Percentiles rank a stretch among this genome's conserved stretches.
Conservation (phyloP, 108 stramenopile genomes). For the Epithemia pelagica region DNA sequence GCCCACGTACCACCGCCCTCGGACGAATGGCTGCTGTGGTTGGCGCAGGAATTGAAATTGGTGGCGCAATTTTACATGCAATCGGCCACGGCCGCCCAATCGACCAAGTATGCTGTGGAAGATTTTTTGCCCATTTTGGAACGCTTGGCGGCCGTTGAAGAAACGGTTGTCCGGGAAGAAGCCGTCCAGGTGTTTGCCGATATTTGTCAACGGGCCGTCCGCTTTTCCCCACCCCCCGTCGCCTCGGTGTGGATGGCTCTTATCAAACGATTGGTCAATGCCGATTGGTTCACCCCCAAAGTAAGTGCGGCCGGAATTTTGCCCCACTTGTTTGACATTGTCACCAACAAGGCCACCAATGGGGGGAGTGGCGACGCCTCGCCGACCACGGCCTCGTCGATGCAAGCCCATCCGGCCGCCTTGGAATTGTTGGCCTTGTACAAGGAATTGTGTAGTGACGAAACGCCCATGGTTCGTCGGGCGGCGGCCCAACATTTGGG, state of each 20-base stretch:
- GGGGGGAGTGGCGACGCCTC: neutral
- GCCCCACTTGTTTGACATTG: slow-evolving; percentile 22
- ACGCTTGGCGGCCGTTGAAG: slow-evolving; percentile 87
- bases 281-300: slow-evolving; percentile 98
- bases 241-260: slow-evolving; percentile 42
- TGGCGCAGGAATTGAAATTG: slow-evolving; percentile 62
- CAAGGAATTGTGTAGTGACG: slow-evolving; percentile 80
- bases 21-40: slow-evolving; percentile 69
- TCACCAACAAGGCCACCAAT: neutral
- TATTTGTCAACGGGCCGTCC: slow-evolving; percentile 13
- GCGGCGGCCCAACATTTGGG: slow-evolving; percentile 80
- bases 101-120: slow-evolving; percentile 14
- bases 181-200: slow-evolving; percentile 73
- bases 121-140: slow-evolving; percentile 87
- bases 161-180: slow-evolving; percentile 89
- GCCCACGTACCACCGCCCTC: slow-evolving; percentile 32
- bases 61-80: slow-evolving; percentile 44
- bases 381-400: neutral
- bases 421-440: slow-evolving; percentile 49
- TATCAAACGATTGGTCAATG: slow-evolving; percentile 67
- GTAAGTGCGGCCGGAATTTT: slow-evolving; percentile 82
- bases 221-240: neutral
- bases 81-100: neutral
- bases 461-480: slow-evolving; percentile 96
- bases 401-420: neutral